Evolutionary conservation across 2,329 filamentous ascomycete species (phyloP), one percentile per base, ranked within the genome.

Genomic region (Botrytis pseudocinerea): DNA sequence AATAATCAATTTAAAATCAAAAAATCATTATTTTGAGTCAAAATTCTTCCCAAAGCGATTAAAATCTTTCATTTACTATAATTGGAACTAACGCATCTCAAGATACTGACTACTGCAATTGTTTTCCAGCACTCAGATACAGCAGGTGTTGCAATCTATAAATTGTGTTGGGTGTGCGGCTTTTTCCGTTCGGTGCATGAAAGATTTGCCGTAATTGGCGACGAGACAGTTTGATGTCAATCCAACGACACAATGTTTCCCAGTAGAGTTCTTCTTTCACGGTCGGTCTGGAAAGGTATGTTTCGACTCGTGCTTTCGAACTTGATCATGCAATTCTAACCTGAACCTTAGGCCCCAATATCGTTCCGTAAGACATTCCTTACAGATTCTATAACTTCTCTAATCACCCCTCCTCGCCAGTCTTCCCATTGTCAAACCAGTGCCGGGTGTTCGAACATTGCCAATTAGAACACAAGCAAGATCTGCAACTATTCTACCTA

Each of bases 281-380:
- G 91, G 75, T 93, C 91, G 32, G 88, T 92, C 77, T 93, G 91
- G 91, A 93, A 93, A 86, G 91, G 91, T 92, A 82, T 76, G 81
- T 38, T 38, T n/a, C 32, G 16, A 25, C 18, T 2, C 32, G 38
- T 40, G 20, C 20, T 54, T 22, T 32, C 4, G 32, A 60, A 46
- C 44, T 51, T 63, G 71, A 75, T 32, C 54, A 66, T 20, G 12
- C 1, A 40, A 61, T 54, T 70, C 51, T 57, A 28, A 74, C 78
- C 83, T 77, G 83, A 64, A 62, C 4, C 66, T 54, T 42, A 92
- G 90, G 90, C 73, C 91, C 91, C 70, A 90, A 92, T 78, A 91
- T 92, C 77, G 89, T 92, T 73, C 90, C 90, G 90, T 92, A 89
- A 83, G 89, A 63, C 12, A 51, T 60, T 62, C 70, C 61, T 48